Base-by-base conservation (phyloP, 257 asterid species). In the Voacanga thouarsii region DNA sequence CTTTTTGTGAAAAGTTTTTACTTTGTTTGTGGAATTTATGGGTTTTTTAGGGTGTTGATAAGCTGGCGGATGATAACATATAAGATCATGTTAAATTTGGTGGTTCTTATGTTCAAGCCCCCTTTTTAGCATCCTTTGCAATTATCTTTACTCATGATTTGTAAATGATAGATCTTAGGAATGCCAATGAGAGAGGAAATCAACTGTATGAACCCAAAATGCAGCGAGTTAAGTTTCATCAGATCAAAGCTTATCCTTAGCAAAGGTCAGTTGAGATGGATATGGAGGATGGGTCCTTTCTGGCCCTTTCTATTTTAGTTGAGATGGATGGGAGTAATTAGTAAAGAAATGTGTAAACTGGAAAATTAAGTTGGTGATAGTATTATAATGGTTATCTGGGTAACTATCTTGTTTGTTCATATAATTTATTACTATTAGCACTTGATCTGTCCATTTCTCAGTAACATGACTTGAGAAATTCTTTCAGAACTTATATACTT, bases 131-230 rank as follows among this genome's bases (percentile, higher is more conserved):
- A 37, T 71, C 37, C 44, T 74, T 74, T 50, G 33, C 5, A 72
- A 56, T n/a, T 77, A 24, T 68, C 68, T 19, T 47, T 66, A 41
- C 59, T 19, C 0, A 57, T 66, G 59, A 67, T 51, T 70, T 41
- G 12, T 77, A 55, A 33, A n/a, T 71, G 26, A 61, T 74, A 93
- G 97, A 87, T 94, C 51, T 83, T 90, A 81, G 98, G 98, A 73
- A 94, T 97, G 10, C 98, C 98, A 7, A 92, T 97, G 4, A 87
- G 97, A 81, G 97, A 94, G 86, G 98, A 94, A 87, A 94, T 94
- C 80, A 92, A 88, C 85, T 92, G 97, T 88, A 94, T 94, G 98
- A 94, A 94, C 78, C 97, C 97, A 28, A 89, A 92, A 77, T 94
- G 92, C 79, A 92, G 81, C 0, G 98, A 94, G 60, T 94, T 89